A percentile compares a stretch with the other conserved stretches of the same genome.
Conservation (phyloP, 495 filamentous ascomycete species). For the Thozetella sp. region DNA sequence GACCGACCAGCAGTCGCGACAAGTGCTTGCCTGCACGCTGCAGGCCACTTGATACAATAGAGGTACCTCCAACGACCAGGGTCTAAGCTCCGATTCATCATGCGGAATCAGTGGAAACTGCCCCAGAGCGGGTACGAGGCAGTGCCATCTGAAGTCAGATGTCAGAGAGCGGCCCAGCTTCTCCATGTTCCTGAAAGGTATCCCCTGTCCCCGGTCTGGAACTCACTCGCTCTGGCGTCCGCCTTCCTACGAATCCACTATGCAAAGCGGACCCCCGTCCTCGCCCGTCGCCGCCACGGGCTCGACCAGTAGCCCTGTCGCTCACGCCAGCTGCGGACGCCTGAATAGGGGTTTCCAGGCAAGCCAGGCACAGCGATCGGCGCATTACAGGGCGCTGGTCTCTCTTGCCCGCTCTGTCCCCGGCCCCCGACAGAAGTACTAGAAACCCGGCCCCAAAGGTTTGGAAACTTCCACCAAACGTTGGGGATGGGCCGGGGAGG, state of each 20-base stretch:
- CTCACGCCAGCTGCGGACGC: no score
- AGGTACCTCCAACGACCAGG: background rate
- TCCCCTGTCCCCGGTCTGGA: background rate
- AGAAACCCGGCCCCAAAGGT: no score
- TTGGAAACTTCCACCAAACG: no score
- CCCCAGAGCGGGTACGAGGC: background rate
- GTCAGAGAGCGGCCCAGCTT: background rate
- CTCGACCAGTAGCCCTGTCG: no score
- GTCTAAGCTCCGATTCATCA: background rate
- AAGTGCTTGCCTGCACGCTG: background rate
- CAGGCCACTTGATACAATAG: background rate
- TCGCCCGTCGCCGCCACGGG: background rate
- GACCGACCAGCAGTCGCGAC: background rate
- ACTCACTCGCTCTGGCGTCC: no score
- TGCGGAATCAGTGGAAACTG: conserved; percentile 1
- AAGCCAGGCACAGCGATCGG: no score
- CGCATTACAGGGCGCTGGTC: no score
- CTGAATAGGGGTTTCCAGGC: no score
- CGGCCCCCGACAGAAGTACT: no score
- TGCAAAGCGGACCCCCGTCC: background rate
- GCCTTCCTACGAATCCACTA: background rate
- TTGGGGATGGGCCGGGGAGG: no score
- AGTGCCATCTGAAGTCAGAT: background rate
- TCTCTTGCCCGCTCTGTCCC: no score
- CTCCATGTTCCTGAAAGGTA: background rate